phyloP scores from a whole-genome alignment of 2,329 filamentous ascomycete species.

The Calonectria pseudoturangicola region DNA sequence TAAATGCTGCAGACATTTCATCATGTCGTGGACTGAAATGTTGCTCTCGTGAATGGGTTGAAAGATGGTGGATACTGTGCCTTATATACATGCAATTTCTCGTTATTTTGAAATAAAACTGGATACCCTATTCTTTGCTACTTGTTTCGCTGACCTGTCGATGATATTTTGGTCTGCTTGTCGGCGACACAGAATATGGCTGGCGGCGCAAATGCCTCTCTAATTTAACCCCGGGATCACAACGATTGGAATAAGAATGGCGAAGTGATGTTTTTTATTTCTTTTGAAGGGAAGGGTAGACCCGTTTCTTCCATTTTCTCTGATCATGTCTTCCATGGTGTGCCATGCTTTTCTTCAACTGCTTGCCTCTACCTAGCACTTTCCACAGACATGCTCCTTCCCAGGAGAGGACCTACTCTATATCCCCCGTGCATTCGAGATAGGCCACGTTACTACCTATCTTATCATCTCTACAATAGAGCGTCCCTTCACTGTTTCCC shows the following conservation, averaged over 20 bases:
- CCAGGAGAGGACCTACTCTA: neutral
- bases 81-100: neutral
- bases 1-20: neutral
- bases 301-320: neutral
- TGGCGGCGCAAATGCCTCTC: too few relatives aligned
- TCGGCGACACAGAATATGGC: too few relatives aligned
- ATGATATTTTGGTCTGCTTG: too few relatives aligned
- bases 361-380: too few relatives aligned
- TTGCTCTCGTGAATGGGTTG: neutral
- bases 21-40: neutral
- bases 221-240: too few relatives aligned
- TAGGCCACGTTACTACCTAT: too few relatives aligned
- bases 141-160: neutral
- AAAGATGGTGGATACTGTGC: neutral
- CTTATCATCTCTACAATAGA: too few relatives aligned
- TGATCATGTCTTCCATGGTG: neutral
- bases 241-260: too few relatives aligned
- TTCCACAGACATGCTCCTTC: neutral
- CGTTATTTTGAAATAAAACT: too few relatives aligned
- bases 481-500: neutral
- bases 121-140: neutral
- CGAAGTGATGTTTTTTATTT: too few relatives aligned
- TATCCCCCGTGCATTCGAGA: neutral
- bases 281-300: too few relatives aligned
- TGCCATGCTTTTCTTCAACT: neutral